Conservation (phyloP, 1,284 basidiomycete species). For the Boletellus deceptivus region DNA sequence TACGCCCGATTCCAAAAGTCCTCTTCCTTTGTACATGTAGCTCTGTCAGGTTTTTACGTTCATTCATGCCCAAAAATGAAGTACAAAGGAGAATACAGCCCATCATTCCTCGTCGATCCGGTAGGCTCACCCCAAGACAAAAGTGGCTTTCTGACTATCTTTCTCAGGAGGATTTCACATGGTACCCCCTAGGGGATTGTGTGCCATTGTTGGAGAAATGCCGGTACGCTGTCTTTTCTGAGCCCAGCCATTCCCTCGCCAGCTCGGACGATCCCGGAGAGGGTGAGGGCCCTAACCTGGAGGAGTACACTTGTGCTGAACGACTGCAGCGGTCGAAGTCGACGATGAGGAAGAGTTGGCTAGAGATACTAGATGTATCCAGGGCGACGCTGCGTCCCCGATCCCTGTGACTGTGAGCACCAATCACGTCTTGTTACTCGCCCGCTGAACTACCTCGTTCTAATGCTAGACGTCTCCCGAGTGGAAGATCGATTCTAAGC, state of each 20-base stretch:
- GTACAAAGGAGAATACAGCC: conserved; percentile 92
- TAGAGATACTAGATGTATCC: conserved; percentile 12
- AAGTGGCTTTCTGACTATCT: conserved; percentile 4
- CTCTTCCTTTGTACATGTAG: neutral
- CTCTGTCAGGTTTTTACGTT: conserved; percentile 56
- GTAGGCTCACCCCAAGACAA: conserved; percentile 40
- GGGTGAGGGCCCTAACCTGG: neutral
- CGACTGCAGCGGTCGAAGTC: neutral
- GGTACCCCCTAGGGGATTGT: conserved; percentile 61
- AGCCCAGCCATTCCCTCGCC: conserved; percentile 54
- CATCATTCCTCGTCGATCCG: conserved; percentile 85
- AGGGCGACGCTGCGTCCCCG: conserved; percentile 17
- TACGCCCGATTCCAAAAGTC: conserved; percentile 32
- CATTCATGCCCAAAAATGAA: conserved; percentile 84
- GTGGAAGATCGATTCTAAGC: conserved; percentile 29
- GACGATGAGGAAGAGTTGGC: conserved; percentile 11
- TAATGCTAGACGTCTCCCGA: conserved; percentile 28
- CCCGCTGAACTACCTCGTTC: no score
- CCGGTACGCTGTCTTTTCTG: conserved; percentile 67
- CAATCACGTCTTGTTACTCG: no score
- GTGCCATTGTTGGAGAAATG: conserved; percentile 59
- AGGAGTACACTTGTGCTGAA: conserved; percentile 1
- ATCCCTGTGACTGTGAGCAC: conserved; percentile 9
- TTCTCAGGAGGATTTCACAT: conserved; percentile 69
- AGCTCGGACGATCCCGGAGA: conserved; percentile 19